Conservation (phyloP, 352 stramenopile genomes). For the Thraustochytrium striatum region DNA sequence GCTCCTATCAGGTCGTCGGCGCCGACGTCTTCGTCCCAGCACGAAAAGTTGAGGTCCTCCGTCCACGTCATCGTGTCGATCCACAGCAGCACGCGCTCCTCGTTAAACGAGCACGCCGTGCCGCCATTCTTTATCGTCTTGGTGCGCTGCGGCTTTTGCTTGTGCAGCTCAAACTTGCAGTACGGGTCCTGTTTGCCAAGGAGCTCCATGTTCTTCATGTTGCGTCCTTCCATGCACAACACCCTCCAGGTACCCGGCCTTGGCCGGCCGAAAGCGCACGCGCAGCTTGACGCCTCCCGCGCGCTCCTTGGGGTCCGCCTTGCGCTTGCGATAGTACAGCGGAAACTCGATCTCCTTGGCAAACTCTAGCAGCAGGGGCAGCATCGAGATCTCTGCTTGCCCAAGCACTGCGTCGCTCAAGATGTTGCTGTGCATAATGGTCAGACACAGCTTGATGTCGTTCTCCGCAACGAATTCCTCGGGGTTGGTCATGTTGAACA, state of each 20-base stretch:
- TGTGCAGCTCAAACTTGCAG: slow-evolving; percentile 70
- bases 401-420: slow-evolving; percentile 76
- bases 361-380: slow-evolving; percentile 70
- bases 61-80: slow-evolving; percentile 81
- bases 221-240: slow-evolving; percentile 47
- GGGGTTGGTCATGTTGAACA: slow-evolving; percentile 78
- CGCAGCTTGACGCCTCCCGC: slow-evolving; percentile 1
- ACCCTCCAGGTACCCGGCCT: slow-evolving; percentile 16
- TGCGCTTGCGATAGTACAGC: slow-evolving; percentile 60
- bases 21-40: slow-evolving; percentile 79
- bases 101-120: slow-evolving; percentile 79
- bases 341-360: slow-evolving; percentile 62
- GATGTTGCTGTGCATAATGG: slow-evolving; percentile 78
- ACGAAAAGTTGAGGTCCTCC: slow-evolving; percentile 66
- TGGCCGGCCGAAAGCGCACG: slow-evolving; percentile 24
- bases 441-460: slow-evolving; percentile 63
- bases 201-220: slow-evolving; percentile 79
- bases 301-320: slow-evolving; percentile 14
- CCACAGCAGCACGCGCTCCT: slow-evolving; percentile 84
- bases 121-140: slow-evolving; percentile 63
- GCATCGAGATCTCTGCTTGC: slow-evolving; percentile 64
- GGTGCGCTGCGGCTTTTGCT: slow-evolving; percentile 63
- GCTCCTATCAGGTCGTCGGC: slow-evolving; percentile 77
- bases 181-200: slow-evolving; percentile 82
- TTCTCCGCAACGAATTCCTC: slow-evolving; percentile 63